Evolutionary conservation across 2,329 filamentous ascomycete genomes (phyloP).

Genomic region (Cylindrodendrum hubeiense): DNA sequence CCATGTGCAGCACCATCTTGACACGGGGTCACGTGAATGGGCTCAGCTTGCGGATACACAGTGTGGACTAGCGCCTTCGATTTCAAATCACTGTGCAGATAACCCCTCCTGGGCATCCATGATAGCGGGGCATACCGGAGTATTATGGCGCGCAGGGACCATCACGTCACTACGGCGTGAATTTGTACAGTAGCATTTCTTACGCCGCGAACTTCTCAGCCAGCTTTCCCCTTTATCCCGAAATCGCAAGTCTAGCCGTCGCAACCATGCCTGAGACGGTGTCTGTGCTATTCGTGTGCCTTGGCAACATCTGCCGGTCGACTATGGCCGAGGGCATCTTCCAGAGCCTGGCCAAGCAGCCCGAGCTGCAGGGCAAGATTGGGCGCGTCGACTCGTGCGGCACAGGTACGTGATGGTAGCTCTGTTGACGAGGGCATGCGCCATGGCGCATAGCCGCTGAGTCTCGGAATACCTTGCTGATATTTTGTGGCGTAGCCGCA

Average conservation of each 20-base stretch:
- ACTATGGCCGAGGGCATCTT: slow-evolving; percentile 98
- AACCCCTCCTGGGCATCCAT: slow-evolving; percentile 43
- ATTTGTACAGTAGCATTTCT: slow-evolving; percentile 36
- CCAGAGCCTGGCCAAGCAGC: slow-evolving; percentile 73
- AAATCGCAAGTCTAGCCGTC: not conserved
- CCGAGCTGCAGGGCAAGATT: slow-evolving; percentile 71
- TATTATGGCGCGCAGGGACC: slow-evolving; percentile 37
- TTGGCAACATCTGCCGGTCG: slow-evolving; percentile 95
- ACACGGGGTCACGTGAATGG: slow-evolving; percentile 37
- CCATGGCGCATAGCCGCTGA: not conserved
- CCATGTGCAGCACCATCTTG: slow-evolving; percentile 30
- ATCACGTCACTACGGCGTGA: slow-evolving; percentile 42
- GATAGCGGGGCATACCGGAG: slow-evolving; percentile 43
- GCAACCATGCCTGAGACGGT: slow-evolving; percentile 58
- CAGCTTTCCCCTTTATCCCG: slow-evolving; percentile 14
- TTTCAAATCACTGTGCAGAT: slow-evolving; percentile 5
- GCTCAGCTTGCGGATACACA: slow-evolving; percentile 8
- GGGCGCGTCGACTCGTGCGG: slow-evolving; percentile 86
- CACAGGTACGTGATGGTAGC: slow-evolving; percentile 65
- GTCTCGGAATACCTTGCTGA: slow-evolving; percentile 22
- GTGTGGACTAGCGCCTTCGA: slow-evolving; percentile 11
- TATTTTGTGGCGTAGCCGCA: slow-evolving; percentile 63
- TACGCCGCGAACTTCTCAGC: slow-evolving; percentile 23
- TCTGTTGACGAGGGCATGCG: not conserved
- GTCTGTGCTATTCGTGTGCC: slow-evolving; percentile 92